These are phyloP conservation scores for Suillus discolor DNA, from an alignment of 768 basidiomycete species.

Conservation along the genomic window DNA sequence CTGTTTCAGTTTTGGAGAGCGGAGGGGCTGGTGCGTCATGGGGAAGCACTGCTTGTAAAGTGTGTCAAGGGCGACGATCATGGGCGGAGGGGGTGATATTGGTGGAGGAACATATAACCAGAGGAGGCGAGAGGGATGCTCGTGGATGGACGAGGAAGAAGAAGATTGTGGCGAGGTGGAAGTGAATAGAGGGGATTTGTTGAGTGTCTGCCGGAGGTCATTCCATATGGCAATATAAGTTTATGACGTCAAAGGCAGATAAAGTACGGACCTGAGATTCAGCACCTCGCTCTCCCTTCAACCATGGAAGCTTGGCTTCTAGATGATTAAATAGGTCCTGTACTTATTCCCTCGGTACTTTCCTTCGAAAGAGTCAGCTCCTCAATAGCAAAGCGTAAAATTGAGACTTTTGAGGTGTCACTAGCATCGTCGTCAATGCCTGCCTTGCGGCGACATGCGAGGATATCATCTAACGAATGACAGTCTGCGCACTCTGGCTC, in stretches of 20 bases:
- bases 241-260: neutral
- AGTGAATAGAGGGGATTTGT: slow-evolving; percentile 52
- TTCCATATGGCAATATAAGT: slow-evolving; percentile 32
- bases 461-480: slow-evolving; percentile 45
- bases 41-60: slow-evolving; percentile 26
- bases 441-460: slow-evolving; percentile 18
- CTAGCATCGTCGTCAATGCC: slow-evolving; percentile 11
- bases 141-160: slow-evolving; percentile 10
- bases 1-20: slow-evolving; percentile 14
- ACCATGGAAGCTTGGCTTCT: slow-evolving; percentile 60
- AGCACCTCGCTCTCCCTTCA: slow-evolving; percentile 52
- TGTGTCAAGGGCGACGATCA: slow-evolving; percentile 26
- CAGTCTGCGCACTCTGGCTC: slow-evolving; percentile 44
- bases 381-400: slow-evolving; percentile 64
- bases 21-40: slow-evolving; percentile 17
- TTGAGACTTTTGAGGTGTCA: slow-evolving; percentile 50
- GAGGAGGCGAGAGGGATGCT: slow-evolving; percentile 29
- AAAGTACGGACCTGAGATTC: slow-evolving; percentile 51
- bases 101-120: slow-evolving; percentile 43
- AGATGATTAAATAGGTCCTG: slow-evolving; percentile 62
- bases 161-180: slow-evolving; percentile 29
- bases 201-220: slow-evolving; percentile 61
- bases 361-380: slow-evolving; percentile 44
- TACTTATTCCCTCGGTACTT: slow-evolving; percentile 43
- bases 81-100: slow-evolving; percentile 27